These are phyloP conservation scores for Botryosphaeria dothidea DNA, from an alignment of 2,329 filamentous ascomycete species.

Conservation along the genomic window DNA sequence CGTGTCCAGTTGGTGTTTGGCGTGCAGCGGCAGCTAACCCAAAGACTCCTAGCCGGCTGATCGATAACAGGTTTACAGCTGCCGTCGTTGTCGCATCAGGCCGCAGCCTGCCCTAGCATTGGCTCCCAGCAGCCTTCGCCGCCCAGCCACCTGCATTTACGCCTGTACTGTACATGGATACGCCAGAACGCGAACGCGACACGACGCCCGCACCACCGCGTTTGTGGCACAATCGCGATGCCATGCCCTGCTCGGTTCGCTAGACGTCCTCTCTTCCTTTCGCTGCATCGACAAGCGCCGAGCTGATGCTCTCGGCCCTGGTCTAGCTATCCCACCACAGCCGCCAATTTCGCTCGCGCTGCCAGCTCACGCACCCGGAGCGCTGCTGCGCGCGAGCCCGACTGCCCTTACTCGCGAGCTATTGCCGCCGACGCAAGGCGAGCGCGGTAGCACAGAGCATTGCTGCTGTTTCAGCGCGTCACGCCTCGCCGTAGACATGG, in stretches of 20 bases:
- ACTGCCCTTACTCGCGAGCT: slow-evolving; percentile 3
- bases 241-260: not conserved
- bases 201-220: slow-evolving; percentile 1
- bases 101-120: not conserved
- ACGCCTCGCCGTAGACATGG: not conserved
- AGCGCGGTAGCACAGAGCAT: not conserved
- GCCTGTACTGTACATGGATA: no score
- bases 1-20: slow-evolving; percentile 17
- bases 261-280: not conserved
- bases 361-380: not conserved
- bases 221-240: not conserved
- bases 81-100: not conserved
- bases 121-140: not conserved
- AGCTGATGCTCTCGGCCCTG: not conserved
- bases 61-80: not conserved
- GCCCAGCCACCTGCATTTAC: not conserved
- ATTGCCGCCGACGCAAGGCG: slow-evolving; percentile 10
- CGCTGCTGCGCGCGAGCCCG: not conserved
- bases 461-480: slow-evolving; percentile 3
- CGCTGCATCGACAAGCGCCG: not conserved
- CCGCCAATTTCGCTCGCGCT: not conserved
- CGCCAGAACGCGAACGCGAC: slow-evolving; percentile 6
- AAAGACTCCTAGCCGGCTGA: not conserved
- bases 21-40: slow-evolving; percentile 6
- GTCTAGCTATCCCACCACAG: not conserved